Percentiles rank a stretch among this genome's conserved stretches.
Conservation (phyloP, 331 rosid genomes). For the Erythrophleum ivorense region DNA sequence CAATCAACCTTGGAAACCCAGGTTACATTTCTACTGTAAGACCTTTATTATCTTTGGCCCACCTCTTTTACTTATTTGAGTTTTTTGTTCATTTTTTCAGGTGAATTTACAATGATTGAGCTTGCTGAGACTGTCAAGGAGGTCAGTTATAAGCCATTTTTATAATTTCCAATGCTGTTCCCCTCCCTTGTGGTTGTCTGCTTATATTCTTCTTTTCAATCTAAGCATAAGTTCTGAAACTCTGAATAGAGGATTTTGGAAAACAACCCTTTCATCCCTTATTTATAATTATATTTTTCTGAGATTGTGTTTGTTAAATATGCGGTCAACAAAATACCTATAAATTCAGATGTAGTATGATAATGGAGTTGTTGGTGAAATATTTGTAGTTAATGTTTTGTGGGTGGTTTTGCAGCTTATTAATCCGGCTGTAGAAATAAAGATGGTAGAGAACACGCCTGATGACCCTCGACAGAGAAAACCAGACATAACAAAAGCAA, state of each 20-base stretch:
- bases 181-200: background rate
- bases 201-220: background rate
- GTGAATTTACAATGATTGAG: constrained; percentile 84
- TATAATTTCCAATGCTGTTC: constrained; percentile 12
- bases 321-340: background rate
- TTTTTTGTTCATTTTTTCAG: constrained; percentile 44
- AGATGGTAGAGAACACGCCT: constrained; percentile 82
- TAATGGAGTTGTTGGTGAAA: constrained; percentile 1
- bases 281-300: background rate
- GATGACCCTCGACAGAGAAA: constrained; percentile 86
- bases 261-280: too few species aligned
- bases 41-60: background rate
- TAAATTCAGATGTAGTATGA: background rate
- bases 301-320: background rate
- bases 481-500: constrained; percentile 80
- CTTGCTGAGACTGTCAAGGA: constrained; percentile 86
- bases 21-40: constrained; percentile 45
- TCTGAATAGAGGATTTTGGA: background rate
- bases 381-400: constrained; percentile 14
- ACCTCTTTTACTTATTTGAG: constrained; percentile 27
- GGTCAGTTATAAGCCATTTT: constrained; percentile 52
- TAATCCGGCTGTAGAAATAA: constrained; percentile 70
- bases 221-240: background rate
- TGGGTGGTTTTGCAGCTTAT: constrained; percentile 65
- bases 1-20: constrained; percentile 94